phyloP scores from a whole-genome alignment of 2,329 filamentous ascomycete genomes.

The Penicillium sp. region DNA sequence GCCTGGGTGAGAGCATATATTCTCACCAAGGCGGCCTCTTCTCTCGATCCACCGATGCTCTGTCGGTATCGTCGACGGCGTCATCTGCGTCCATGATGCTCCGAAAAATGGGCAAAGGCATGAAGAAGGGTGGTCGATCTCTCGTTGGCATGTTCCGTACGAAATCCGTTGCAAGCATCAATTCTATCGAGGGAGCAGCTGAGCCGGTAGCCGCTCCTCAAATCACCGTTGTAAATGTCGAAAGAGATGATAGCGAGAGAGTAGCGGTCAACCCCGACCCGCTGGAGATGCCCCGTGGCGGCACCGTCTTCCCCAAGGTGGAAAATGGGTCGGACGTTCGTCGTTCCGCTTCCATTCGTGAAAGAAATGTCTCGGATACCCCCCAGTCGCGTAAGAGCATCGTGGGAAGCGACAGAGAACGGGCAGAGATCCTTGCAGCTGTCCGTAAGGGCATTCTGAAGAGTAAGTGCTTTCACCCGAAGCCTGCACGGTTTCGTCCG shows the following conservation, averaged over 20 bases:
- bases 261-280: constrained; percentile 70
- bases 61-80: constrained; percentile 55
- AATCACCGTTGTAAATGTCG: constrained; percentile 92
- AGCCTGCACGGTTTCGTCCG: background rate
- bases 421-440: constrained; percentile 85
- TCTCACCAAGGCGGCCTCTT: constrained; percentile 81
- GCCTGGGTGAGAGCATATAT: constrained; percentile 92
- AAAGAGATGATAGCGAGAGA: constrained; percentile 71
- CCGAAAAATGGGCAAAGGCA: constrained; percentile 97
- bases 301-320: constrained; percentile 78
- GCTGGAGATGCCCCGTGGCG: constrained; percentile 65
- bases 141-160: constrained; percentile 92
- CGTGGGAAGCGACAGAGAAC: constrained; percentile 82
- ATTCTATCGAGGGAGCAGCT: constrained; percentile 62
- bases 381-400: constrained; percentile 75
- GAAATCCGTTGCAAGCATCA: constrained; percentile 81
- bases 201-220: constrained; percentile 65
- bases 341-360: constrained; percentile 31
- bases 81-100: constrained; percentile 57
- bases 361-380: constrained; percentile 42
- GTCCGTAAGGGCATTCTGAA: constrained; percentile 96
- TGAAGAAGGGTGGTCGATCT: constrained; percentile 90
- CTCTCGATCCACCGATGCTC: constrained; percentile 86
- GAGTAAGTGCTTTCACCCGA: constrained; percentile 54
- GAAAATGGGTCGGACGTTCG: constrained; percentile 73